Base-by-base conservation (phyloP, 169 alveolate genomes). In the Blepharisma undulans region DNA sequence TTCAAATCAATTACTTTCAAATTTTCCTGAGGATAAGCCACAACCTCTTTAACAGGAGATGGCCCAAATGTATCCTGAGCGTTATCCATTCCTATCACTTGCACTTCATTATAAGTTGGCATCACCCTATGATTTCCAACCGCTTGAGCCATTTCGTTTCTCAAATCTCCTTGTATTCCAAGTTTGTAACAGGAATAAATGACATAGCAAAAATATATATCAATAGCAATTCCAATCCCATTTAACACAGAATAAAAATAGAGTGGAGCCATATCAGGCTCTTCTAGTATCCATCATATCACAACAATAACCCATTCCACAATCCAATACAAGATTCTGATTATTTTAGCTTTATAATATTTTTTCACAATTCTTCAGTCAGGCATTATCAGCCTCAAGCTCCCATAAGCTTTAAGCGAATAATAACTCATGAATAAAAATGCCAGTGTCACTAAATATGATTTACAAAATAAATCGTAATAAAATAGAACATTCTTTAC, bases 131-230 rank as follows among this genome's bases (percentile, higher is more conserved):
- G 86, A 32, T 12, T 78, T 0, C 25, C 66, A 32, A 22, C 29
- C 10, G 30, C 25, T 29, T 25, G 60, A 25, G 29, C 61, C 66
- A 48, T 48, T 29, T 29, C 71, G 16, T 27, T 32, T 21, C 61
- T 21, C 8, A 78, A 78, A 29, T 32, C 34, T 29, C 86, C 86
- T 29, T 32, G 34, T 2, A 78, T 14, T 4, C 86, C 86, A 78
- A 78, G 86, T 25, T 78, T 22, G 60, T 78, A 78, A 78, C 86
- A 78, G 34, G 86, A 78, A 78, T 78, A 78, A 29, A 78, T 25
- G 34, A 27, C 29, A 32, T 78, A 78, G 16, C 61, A 27, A 36
- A 78, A 78, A 78, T 78, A 78, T 4, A 78, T 21, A 32, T 78
- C 86, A 29, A 78, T 21, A 78, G 18, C 18, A 78, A 78, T 12